Evolutionary conservation across 495 filamentous ascomycete genomes (phyloP), one percentile per base, ranked within the genome.

Genomic region (Sordaria brevicollis): DNA sequence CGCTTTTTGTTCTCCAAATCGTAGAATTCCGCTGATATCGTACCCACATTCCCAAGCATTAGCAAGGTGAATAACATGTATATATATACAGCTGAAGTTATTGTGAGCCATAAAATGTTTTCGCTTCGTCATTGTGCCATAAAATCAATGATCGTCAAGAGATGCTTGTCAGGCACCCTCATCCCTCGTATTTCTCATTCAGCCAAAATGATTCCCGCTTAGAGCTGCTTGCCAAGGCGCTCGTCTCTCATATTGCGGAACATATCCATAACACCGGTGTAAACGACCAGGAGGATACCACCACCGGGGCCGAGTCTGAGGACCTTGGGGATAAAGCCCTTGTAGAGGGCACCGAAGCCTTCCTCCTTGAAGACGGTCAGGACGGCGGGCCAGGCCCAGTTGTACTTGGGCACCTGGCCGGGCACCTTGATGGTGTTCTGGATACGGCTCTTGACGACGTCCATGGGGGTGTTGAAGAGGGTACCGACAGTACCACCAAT

Each of bases 251-350:
- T 80, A 19, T 81, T 80, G 67, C 83, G 80, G 82, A 86, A 97
- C 81, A 95, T 94, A 75, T 97, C 94, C 91, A 96, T 96, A 17
- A 97, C 90, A 15, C 91, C 88, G 4, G 93, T 96, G 81, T 93
- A 97, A 41, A 97, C 94, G 31, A 97, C 94, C 67, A 96, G 83
- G 69, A 97, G 84, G 74, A 97, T 96, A 84, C 93, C 93, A 67
- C 80, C 76, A 29, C 73, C 72, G 13, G 78, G 76, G 35, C 76
- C 75, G 13, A 81, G 71, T 19, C 80, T 54, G 66, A 81, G 76
- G 25, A 99, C 94, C 86, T 99, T 99, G 54, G 95, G 95, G 41
- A 96, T 70, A 85, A 99, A 99, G 5, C 95, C 95, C 86, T 99
- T 99, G 83, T 99, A 99, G 65, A 99, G 84, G 13, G 95, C 95